Base-by-base conservation (phyloP, 1,284 basidiomycete species). In the Mycosarcoma mackinlayi region DNA sequence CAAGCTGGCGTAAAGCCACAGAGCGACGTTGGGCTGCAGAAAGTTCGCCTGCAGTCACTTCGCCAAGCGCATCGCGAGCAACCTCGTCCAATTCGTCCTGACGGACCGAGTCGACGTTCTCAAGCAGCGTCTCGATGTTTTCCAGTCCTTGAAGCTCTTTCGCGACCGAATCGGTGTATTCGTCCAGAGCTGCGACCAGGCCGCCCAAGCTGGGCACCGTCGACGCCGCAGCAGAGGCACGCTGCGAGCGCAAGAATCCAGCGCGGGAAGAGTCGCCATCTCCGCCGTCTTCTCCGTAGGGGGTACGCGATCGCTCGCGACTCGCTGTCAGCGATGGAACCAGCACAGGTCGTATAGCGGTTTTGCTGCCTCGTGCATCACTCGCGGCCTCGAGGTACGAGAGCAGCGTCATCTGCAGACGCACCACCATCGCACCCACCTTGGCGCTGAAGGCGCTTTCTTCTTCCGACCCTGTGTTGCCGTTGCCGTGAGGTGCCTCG, bases 171-270 rank as follows among this genome's bases (percentile, higher is more conserved):
- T 85, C 85, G 34, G 88, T 87, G 54, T 87, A 86, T 50, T 87
- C 86, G 39, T 75, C 69, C 30, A 94, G 84, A 0, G 90, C 88
- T 28, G 89, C 88, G 19, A 92, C 86, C 0, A 89, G 87, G 63
- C 92, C 89, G 5, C 91, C 90, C 10, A 94, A 84, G 0, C 90
- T 91, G 8, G 92, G 92, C 18, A 90, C 87, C 10, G 65, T 60
- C 5, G 67, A 65, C 10, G 65, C 54, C 0, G 63, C 63, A 14
- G 69, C 55, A 25, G 55, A 56, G 4, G 54, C 58, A 13, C 58
- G 69, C 24, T 71, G 56, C 41, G 61, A 59, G 16, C 57, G 61
- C 27, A 68, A 54, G 42, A 59, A 60, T 18, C 67, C 56, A n/a
- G 56, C 55, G 30, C 56, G 55, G n/a, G 59, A 63, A 35, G 48